phyloP scores from a whole-genome alignment of 2,329 filamentous ascomycete species.

The Neofusicoccum cordaticola region DNA sequence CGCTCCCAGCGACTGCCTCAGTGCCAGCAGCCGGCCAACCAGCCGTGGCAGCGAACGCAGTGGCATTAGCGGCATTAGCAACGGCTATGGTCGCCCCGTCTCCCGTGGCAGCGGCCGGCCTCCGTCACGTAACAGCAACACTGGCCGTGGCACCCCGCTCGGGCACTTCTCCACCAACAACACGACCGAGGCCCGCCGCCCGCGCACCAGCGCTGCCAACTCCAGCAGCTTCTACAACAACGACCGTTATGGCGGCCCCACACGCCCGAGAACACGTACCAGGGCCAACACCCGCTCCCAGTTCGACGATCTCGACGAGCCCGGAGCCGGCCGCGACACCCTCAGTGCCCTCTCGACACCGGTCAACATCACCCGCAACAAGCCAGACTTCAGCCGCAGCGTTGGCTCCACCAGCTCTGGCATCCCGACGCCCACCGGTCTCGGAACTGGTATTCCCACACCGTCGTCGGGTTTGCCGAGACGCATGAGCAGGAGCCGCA shows the following conservation, averaged over 20 bases:
- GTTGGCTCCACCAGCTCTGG: conserved; percentile 29
- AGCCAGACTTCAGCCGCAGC: conserved; percentile 53
- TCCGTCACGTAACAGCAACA: conserved; percentile 1
- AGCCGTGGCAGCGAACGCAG: conserved; percentile 60
- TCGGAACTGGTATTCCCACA: conserved; percentile 48
- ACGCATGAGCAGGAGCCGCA: conserved; percentile 49
- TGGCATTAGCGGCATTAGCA: conserved; percentile 47
- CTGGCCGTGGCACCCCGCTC: neutral
- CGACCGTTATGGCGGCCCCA: conserved; percentile 2
- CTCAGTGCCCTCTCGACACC: conserved; percentile 33
- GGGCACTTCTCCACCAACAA: conserved; percentile 4
- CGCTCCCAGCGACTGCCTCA: conserved; percentile 30
- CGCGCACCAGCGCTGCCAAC: conserved; percentile 30
- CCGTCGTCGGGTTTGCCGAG: conserved; percentile 47
- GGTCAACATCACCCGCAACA: conserved; percentile 19
- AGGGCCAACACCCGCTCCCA: conserved; percentile 9
- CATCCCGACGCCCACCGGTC: conserved; percentile 44
- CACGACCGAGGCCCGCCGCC: conserved; percentile 23
- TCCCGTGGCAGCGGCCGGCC: conserved; percentile 7
- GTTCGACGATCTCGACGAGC: conserved; percentile 12
- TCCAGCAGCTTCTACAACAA: neutral
- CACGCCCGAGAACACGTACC: conserved; percentile 1
- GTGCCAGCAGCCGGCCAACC: conserved; percentile 60
- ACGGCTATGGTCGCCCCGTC: conserved; percentile 2
- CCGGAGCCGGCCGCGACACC: neutral